Conservation (phyloP, 2,329 filamentous ascomycete genomes). For the Venturia effusa region DNA sequence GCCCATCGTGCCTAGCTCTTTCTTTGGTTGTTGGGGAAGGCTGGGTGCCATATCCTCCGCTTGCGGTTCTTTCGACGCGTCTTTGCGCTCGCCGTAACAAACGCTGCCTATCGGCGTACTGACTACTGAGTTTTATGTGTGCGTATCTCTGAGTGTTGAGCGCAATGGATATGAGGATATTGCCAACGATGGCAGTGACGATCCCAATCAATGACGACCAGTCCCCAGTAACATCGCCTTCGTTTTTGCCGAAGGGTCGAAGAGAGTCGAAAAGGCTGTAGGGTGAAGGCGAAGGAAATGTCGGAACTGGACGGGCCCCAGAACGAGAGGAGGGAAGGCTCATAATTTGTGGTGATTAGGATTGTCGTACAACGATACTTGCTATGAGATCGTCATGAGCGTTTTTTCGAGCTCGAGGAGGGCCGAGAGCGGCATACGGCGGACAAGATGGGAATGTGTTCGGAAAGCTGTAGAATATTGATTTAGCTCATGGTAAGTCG, state of each 20-base stretch:
- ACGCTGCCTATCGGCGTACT: conserved; percentile 43
- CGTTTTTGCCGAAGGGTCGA: neutral
- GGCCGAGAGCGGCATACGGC: neutral
- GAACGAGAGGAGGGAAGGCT: neutral
- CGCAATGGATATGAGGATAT: conserved; percentile 87
- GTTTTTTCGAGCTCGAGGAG: neutral
- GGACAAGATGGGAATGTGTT: neutral
- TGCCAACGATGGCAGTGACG: conserved; percentile 81
- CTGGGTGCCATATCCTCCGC: conserved; percentile 18
- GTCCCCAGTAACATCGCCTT: conserved; percentile 4
- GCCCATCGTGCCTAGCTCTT: neutral
- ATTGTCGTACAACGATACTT: neutral
- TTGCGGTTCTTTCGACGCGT: conserved; percentile 15
- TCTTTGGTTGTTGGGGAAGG: neutral
- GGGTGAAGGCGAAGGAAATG: neutral
- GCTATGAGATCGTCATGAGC: neutral
- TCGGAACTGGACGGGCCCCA: neutral
- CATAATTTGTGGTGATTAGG: neutral
- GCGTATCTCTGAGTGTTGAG: conserved; percentile 95
- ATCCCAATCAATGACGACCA: conserved; percentile 64
- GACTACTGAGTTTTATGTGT: conserved; percentile 65
- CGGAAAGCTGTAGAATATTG: neutral
- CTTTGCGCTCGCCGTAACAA: conserved; percentile 15
- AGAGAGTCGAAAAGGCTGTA: neutral
- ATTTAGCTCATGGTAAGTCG: neutral